Percentiles rank a stretch among this genome's conserved stretches.
phyloP scores from a whole-genome alignment of 805 yeast genomes.

The Wickerhamiella spandovensis region DNA sequence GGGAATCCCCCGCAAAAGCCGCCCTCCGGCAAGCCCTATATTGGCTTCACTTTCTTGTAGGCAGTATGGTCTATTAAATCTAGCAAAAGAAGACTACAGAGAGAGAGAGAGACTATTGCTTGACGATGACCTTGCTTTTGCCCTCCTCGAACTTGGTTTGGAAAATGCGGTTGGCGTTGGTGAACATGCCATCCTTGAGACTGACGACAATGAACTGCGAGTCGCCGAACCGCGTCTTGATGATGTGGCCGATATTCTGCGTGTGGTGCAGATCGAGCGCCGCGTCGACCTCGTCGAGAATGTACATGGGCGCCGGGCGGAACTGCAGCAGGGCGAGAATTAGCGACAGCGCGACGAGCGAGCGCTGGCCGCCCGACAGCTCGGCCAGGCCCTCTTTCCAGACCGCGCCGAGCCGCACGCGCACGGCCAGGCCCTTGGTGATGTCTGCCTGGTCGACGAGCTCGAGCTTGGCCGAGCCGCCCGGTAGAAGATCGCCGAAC shows the following conservation, averaged over 20 bases:
- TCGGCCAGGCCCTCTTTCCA: conserved; percentile 96
- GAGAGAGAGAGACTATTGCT: conserved; percentile 9
- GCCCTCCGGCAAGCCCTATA: no score
- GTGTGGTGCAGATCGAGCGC: conserved; percentile 95
- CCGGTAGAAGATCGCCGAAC: conserved; percentile 77
- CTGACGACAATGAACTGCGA: conserved; percentile 95
- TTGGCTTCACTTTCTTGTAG: no score
- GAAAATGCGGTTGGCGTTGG: conserved; percentile 90
- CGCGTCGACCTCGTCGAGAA: conserved; percentile 95
- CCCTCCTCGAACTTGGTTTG: conserved; percentile 94
- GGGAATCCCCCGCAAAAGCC: no score
- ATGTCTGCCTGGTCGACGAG: conserved; percentile 71
- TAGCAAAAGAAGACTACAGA: neutral
- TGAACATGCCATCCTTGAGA: conserved; percentile 94
- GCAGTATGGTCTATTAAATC: no score
- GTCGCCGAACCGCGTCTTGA: conserved; percentile 87
- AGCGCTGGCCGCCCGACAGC: conserved; percentile 93
- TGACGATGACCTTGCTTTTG: conserved; percentile 58
- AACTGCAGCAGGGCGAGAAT: conserved; percentile 85
- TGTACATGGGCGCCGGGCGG: conserved; percentile 98
- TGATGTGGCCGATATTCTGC: conserved; percentile 91
- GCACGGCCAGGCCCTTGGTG: conserved; percentile 80
- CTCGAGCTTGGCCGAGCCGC: conserved; percentile 78
- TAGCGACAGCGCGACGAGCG: conserved; percentile 81
- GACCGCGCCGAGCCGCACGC: conserved; percentile 75